Conservation (phyloP, 345 rosid species). For the Populus nigra region DNA sequence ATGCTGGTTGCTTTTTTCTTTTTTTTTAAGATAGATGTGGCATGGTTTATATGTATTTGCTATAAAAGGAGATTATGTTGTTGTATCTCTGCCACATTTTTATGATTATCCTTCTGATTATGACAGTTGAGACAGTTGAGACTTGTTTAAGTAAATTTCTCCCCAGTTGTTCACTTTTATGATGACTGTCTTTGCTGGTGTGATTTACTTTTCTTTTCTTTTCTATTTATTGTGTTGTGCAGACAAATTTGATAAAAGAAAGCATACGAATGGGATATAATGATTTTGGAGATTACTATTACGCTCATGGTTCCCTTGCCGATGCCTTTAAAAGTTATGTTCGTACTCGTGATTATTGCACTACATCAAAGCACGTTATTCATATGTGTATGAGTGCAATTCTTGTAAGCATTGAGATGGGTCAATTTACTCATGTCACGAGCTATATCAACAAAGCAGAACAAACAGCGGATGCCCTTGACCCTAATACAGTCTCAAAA, state of each 20-base stretch:
- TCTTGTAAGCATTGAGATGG: conserved; percentile 96
- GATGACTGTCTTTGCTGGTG: background rate
- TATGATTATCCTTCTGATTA: background rate
- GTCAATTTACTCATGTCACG: conserved; percentile 88
- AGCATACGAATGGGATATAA: conserved; percentile 98
- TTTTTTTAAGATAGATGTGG: background rate
- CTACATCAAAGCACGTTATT: conserved; percentile 84
- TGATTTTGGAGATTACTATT: conserved; percentile 95
- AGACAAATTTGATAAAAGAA: conserved; percentile 97
- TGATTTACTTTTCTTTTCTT: background rate
- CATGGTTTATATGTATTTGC: background rate
- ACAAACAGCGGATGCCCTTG: conserved; percentile 75
- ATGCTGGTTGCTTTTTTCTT: background rate
- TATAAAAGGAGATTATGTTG: background rate
- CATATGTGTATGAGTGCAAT: conserved; percentile 96
- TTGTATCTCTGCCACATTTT: background rate
- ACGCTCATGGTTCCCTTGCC: conserved; percentile 79
- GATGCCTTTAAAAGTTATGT: conserved; percentile 89
- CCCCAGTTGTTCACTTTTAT: background rate
- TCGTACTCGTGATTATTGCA: conserved; percentile 95
- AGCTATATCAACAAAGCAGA: conserved; percentile 94
- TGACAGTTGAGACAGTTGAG: background rate
- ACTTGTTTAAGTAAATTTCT: background rate
- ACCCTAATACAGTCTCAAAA: conserved; percentile 59
- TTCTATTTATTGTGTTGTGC: conserved; percentile 13